Evolutionary conservation across 805 yeast species (phyloP).

Genomic region (Candida nemodendra): DNA sequence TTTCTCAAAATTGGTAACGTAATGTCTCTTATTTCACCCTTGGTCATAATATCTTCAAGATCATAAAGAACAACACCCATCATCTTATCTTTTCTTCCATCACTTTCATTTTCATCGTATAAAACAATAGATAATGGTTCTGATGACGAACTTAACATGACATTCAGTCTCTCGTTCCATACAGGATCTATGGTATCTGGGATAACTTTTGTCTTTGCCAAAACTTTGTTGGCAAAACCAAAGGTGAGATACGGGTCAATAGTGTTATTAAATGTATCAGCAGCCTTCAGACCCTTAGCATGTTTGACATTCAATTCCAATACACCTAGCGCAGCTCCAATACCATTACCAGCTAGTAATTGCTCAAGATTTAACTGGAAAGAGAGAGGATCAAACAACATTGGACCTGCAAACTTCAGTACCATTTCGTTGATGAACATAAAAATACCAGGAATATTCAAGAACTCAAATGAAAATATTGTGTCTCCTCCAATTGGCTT

Average conservation of each 20-base stretch:
- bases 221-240: slow-evolving; percentile 55
- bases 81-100: slow-evolving; percentile 68
- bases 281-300: slow-evolving; percentile 69
- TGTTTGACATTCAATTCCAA: slow-evolving; percentile 63
- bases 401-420: slow-evolving; percentile 82
- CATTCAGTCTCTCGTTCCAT: slow-evolving; percentile 78
- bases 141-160: slow-evolving; percentile 70
- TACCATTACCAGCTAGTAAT: slow-evolving; percentile 76
- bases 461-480: slow-evolving; percentile 82
- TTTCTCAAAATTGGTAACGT: slow-evolving; percentile 68
- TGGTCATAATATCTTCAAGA: slow-evolving; percentile 60
- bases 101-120: slow-evolving; percentile 65
- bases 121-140: slow-evolving; percentile 78
- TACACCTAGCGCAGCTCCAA: slow-evolving; percentile 84
- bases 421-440: slow-evolving; percentile 83
- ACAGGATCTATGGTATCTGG: slow-evolving; percentile 67
- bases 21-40: slow-evolving; percentile 48
- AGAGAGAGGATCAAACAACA: slow-evolving; percentile 85
- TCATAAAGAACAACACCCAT: slow-evolving; percentile 78
- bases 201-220: slow-evolving; percentile 69
- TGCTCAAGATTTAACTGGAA: slow-evolving; percentile 92
- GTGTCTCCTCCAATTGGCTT: slow-evolving; percentile 75
- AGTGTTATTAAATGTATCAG: slow-evolving; percentile 70
- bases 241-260: slow-evolving; percentile 86
- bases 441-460: slow-evolving; percentile 83